These are phyloP conservation scores for Brassica hybrid DNA, from an alignment of 441 rosid genomes.

Conservation along the genomic window DNA sequence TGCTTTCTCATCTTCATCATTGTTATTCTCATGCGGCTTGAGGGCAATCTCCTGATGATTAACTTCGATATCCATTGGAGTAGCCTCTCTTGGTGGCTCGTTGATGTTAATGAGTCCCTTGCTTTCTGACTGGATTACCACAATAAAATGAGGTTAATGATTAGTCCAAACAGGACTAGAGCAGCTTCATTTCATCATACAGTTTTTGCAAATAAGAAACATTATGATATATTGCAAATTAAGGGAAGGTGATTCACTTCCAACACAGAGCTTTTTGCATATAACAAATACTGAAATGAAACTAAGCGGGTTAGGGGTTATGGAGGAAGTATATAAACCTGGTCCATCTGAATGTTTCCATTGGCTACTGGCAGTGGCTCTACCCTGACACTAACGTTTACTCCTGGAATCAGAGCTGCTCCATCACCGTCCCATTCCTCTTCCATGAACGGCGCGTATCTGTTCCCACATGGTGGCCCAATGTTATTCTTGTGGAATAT, in stretches of 20 bases:
- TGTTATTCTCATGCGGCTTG: constrained; percentile 37
- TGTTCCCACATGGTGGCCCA: constrained; percentile 89
- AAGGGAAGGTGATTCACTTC: no score
- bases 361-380: constrained; percentile 44
- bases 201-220: no score
- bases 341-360: no score
- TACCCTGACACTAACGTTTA: constrained; percentile 42
- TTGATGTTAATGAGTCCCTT: constrained; percentile 43
- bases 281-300: no score
- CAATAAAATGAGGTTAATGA: no score
- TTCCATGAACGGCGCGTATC: constrained; percentile 90
- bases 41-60: constrained; percentile 51
- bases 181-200: no score
- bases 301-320: no score
- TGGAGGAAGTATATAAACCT: no score
- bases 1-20: constrained; percentile 50
- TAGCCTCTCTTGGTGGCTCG: constrained; percentile 53
- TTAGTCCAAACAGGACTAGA: no score
- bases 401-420: constrained; percentile 67
- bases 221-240: no score
- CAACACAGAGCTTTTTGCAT: no score
- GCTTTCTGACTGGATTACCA: constrained; percentile 14
- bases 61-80: constrained; percentile 36
- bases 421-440: constrained; percentile 86
- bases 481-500: constrained; percentile 87